A percentile compares a stretch with the other conserved stretches of the same genome.
Evolutionary conservation across 2,329 filamentous ascomycete species (phyloP).

Genomic region (Clarireedia monteithiana): DNA sequence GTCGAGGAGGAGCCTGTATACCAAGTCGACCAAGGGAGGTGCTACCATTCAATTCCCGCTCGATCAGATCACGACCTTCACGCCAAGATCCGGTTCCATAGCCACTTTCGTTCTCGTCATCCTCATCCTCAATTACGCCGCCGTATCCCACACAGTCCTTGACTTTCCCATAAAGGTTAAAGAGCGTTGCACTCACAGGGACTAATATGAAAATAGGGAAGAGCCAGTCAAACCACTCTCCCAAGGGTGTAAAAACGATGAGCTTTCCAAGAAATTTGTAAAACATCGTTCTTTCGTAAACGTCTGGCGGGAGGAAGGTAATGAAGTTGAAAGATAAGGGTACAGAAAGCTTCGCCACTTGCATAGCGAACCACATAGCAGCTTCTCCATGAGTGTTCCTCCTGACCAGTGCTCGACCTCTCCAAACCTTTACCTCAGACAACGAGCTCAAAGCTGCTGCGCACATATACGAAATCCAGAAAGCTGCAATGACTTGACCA

Average conservation of each 20-base stretch:
- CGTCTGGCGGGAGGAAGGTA: conserved; percentile 68
- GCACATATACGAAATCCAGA: conserved; percentile 97
- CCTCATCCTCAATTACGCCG: conserved; percentile 67
- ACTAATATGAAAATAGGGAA: conserved; percentile 85
- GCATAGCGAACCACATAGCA: conserved; percentile 91
- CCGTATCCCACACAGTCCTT: conserved; percentile 70
- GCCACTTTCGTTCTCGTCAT: conserved; percentile 52
- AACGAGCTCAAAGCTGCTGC: conserved; percentile 79
- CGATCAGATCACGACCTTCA: conserved; percentile 84
- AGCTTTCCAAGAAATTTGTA: conserved; percentile 77
- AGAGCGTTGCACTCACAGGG: conserved; percentile 76
- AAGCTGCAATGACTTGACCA: conserved; percentile 74
- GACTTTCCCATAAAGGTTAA: conserved; percentile 80
- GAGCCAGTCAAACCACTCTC: conserved; percentile 75
- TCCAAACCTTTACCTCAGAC: conserved; percentile 94
- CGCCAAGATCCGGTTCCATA: conserved; percentile 82
- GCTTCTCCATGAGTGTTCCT: conserved; percentile 89
- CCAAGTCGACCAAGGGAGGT: conserved; percentile 42
- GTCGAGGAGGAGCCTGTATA: conserved; percentile 20
- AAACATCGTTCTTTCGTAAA: conserved; percentile 75
- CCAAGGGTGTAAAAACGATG: conserved; percentile 76
- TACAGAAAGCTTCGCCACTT: conserved; percentile 87
- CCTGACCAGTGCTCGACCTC: conserved; percentile 80
- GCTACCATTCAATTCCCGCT: conserved; percentile 68
- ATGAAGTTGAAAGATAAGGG: conserved; percentile 95